Conservation (phyloP, 2,329 filamentous ascomycete genomes). For the Aspergillus phoenicis region DNA sequence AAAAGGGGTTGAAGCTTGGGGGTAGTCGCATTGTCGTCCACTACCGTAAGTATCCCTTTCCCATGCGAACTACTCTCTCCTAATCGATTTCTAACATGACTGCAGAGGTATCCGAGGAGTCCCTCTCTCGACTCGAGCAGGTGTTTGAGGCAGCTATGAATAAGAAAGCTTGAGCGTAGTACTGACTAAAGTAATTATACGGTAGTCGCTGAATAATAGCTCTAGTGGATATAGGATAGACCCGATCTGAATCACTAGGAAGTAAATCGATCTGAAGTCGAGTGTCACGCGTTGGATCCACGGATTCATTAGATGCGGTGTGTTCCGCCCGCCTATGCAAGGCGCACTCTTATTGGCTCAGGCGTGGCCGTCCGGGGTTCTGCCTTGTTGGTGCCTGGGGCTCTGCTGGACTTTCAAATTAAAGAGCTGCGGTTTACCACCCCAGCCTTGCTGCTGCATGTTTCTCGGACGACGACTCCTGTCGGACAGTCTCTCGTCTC, state of each 20-base stretch:
- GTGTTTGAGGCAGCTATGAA: conserved; percentile 54
- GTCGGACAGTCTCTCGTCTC: conserved; percentile 28
- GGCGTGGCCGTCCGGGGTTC: conserved; percentile 13
- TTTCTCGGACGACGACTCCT: conserved; percentile 40
- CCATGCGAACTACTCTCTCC: not conserved
- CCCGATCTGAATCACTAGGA: not conserved
- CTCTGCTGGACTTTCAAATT: conserved; percentile 22
- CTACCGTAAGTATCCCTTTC: conserved; percentile 53
- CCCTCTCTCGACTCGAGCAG: conserved; percentile 58
- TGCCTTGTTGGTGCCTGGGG: conserved; percentile 38
- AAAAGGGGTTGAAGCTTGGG: conserved; percentile 59
- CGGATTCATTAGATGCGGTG: conserved; percentile 5
- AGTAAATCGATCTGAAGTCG: no score
- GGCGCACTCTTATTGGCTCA: conserved; percentile 18
- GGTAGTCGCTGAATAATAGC: conserved; percentile 30
- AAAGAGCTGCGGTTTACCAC: conserved; percentile 24
- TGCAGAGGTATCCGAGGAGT: conserved; percentile 65
- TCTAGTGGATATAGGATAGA: not conserved
- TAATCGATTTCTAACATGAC: conserved; percentile 27
- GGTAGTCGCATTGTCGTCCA: conserved; percentile 68
- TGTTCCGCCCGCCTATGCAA: conserved; percentile 4
- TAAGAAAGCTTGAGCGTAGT: conserved; percentile 35
- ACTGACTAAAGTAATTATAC: conserved; percentile 36
- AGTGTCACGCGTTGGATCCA: not conserved
- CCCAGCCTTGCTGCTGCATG: conserved; percentile 29